Percentiles rank a stretch among this genome's conserved stretches.
Evolutionary conservation across 306 rosid genomes (phyloP).

Genomic region (Citrullus mucosospermus): DNA sequence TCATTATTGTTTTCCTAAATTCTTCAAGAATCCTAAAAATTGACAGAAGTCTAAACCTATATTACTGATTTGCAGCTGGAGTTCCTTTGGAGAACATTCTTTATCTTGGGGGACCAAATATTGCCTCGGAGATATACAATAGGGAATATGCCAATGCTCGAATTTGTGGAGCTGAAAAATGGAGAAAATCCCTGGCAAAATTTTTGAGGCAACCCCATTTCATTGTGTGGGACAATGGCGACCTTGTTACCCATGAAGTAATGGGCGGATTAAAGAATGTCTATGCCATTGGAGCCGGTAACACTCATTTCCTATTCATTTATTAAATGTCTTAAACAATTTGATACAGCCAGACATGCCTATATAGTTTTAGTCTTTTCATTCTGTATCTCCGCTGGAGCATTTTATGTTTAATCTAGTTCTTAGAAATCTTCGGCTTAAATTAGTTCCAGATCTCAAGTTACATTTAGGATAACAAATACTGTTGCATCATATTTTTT

Average conservation of each 20-base stretch:
- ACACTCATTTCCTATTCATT: slow-evolving; percentile 7
- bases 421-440: background rate
- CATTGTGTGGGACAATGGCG: slow-evolving; percentile 90
- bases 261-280: slow-evolving; percentile 99
- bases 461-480: background rate
- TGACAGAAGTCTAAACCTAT: background rate
- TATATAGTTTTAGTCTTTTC: background rate
- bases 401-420: background rate
- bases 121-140: slow-evolving; percentile 89
- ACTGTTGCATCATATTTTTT: background rate
- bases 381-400: background rate
- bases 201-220: slow-evolving; percentile 91
- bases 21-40: background rate
- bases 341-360: background rate
- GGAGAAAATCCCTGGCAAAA: slow-evolving; percentile 84
- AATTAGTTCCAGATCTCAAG: background rate
- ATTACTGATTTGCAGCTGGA: slow-evolving; percentile 52
- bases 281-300: slow-evolving; percentile 98
- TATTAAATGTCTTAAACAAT: background rate
- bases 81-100: slow-evolving; percentile 77
- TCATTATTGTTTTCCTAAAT: background rate
- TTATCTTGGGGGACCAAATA: slow-evolving; percentile 94
- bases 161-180: slow-evolving; percentile 83
- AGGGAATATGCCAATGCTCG: slow-evolving; percentile 96
- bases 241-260: slow-evolving; percentile 91